Base-by-base conservation (phyloP, 257 asterid genomes). In the Nicotiana sylvestris region DNA sequence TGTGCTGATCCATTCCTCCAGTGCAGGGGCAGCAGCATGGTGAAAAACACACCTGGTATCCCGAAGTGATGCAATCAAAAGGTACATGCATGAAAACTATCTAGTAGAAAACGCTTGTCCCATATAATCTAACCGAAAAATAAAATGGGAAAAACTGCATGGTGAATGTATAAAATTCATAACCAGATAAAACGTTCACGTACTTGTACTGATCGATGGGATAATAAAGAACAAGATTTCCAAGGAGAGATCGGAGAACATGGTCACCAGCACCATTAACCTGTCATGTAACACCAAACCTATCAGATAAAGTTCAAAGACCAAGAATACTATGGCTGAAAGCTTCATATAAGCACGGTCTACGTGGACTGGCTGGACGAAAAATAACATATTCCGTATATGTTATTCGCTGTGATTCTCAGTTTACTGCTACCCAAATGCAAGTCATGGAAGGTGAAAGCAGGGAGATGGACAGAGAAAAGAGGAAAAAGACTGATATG, bases 181-280 rank as follows among this genome's bases (percentile, higher is more conserved):
- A 51, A 64, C 58, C 58, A 70, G 13, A 70, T 27, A 21, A 70
- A 70, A 70, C 3, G 6, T 43, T 43, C 58, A 82, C 84, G 60
- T 85, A 96, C 99, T 91, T 96, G 97, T 93, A 94, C 86, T 94
- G 99, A 87, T 96, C 95, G 80, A 90, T 86, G 82, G 99, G 98
- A 85, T 96, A 94, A 87, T 96, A 96, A 85, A 91, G 97, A 82
- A 92, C 89, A 89, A 96, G 91, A 88, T 98, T 92, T 85, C 98
- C 99, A 85, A 96, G 91, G 84, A 96, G 98, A 87, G 99, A 94
- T 89, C 99, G 96, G 21, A 96, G 97, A 82, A 93, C 89, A 74
- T 93, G 97, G 87, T 93, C 99, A 85, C 98, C 98, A 83, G 99
- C 98, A 80, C 99, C 98, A 90, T 96, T 96, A 77, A 96, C 98